Conservation (phyloP, 176 grass and related monocot genomes). For the Musa troglodytarum region DNA sequence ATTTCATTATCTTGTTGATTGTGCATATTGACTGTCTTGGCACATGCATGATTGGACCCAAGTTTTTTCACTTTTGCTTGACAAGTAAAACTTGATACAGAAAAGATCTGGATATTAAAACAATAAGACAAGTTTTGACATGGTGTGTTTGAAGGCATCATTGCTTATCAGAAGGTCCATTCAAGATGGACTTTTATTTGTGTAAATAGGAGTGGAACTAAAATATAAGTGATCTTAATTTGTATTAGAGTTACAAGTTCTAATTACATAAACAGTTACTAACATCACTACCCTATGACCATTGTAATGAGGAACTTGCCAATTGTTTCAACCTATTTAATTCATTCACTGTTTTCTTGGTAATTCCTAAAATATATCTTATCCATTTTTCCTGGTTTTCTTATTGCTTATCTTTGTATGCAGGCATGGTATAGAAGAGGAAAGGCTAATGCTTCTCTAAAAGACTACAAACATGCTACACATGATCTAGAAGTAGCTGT, state of each 20-base stretch:
- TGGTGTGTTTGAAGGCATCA: not conserved
- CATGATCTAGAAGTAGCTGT: conserved; percentile 74
- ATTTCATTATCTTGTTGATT: too few species aligned
- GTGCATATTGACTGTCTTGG: too few species aligned
- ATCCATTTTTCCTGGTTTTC: conserved; percentile 1
- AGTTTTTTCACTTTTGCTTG: too few species aligned
- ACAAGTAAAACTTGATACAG: too few species aligned
- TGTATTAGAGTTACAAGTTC: not conserved
- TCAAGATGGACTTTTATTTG: not conserved
- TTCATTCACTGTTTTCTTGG: not conserved
- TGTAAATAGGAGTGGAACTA: not conserved
- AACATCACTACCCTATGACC: not conserved
- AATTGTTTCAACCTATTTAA: not conserved
- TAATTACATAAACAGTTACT: not conserved
- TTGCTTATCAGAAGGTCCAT: not conserved
- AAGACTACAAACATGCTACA: conserved; percentile 48
- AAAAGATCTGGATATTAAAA: not conserved
- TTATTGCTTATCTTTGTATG: conserved; percentile 24
- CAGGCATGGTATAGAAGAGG: conserved; percentile 93
- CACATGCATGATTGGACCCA: too few species aligned
- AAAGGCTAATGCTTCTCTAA: conserved; percentile 59
- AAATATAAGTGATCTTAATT: not conserved
- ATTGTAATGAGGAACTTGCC: not conserved
- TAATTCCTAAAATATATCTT: not conserved
- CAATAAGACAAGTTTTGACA: not conserved